Evolutionary conservation across 768 basidiomycete species (phyloP).

Genomic region (Crucibulum laeve): DNA sequence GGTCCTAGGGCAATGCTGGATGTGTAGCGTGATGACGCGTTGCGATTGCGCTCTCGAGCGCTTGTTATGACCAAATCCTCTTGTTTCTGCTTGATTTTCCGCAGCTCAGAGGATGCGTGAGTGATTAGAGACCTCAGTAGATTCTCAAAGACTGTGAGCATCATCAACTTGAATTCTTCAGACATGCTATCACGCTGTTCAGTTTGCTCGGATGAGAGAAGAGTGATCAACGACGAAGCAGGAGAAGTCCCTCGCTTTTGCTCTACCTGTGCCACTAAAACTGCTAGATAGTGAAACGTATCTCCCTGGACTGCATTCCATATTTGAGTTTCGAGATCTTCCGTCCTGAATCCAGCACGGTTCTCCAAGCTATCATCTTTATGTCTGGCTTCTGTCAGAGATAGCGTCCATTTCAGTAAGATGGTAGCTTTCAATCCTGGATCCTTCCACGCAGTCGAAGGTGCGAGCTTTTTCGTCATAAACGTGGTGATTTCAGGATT

Average conservation of each 20-base stretch:
- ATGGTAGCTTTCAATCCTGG: slow-evolving; percentile 66
- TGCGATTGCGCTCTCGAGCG: slow-evolving; percentile 58
- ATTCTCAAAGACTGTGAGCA: slow-evolving; percentile 65
- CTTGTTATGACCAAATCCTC: slow-evolving; percentile 76
- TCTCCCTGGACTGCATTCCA: slow-evolving; percentile 83
- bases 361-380: slow-evolving; percentile 62
- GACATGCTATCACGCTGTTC: slow-evolving; percentile 42
- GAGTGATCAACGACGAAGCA: slow-evolving; percentile 28
- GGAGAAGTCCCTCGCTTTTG: slow-evolving; percentile 30
- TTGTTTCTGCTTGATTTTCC: slow-evolving; percentile 86
- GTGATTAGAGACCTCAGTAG: slow-evolving; percentile 70
- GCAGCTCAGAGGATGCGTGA: slow-evolving; percentile 74
- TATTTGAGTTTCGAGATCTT: slow-evolving; percentile 77
- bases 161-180: slow-evolving; percentile 46
- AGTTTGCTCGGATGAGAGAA: slow-evolving; percentile 33
- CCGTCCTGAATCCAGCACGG: slow-evolving; percentile 63
- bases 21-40: slow-evolving; percentile 43
- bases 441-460: slow-evolving; percentile 61
- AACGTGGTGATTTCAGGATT: slow-evolving; percentile 44
- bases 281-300: slow-evolving; percentile 68
- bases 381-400: slow-evolving; percentile 73
- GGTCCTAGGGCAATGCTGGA: slow-evolving; percentile 35
- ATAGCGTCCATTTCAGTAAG: slow-evolving; percentile 85
- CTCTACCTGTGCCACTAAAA: slow-evolving; percentile 54
- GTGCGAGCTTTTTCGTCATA: slow-evolving; percentile 56